Percentiles rank a stretch among this genome's conserved stretches.
These are phyloP conservation scores for Hypocreales sp. DNA, from an alignment of 2,329 filamentous ascomycete genomes.

Conservation along the genomic window DNA sequence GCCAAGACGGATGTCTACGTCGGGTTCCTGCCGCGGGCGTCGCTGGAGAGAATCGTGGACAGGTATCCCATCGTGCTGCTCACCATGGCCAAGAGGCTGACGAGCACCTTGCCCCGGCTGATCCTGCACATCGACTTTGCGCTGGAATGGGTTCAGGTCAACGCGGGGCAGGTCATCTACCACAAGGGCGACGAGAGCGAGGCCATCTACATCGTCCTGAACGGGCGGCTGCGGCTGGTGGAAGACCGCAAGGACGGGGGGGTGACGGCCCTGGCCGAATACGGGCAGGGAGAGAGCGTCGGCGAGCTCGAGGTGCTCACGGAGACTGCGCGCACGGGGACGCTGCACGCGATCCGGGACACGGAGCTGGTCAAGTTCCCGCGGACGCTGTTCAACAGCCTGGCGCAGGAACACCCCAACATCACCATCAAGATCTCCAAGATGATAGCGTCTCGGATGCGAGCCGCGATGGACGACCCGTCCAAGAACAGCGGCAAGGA, in stretches of 20 bases:
- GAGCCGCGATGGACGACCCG: conserved; percentile 71
- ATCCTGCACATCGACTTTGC: conserved; percentile 97
- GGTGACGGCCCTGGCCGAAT: conserved; percentile 79
- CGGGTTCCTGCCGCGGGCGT: conserved; percentile 74
- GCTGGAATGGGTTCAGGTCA: conserved; percentile 94
- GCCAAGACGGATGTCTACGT: conserved; percentile 98
- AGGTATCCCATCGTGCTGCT: conserved; percentile 81
- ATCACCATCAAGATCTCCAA: conserved; percentile 99
- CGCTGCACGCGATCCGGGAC: conserved; percentile 87
- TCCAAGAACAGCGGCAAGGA: conserved; percentile 52
- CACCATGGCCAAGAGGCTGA: conserved; percentile 91
- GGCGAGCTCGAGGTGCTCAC: conserved; percentile 95
- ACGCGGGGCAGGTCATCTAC: conserved; percentile 86
- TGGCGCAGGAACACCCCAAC: conserved; percentile 90
- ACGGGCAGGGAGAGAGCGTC: conserved; percentile 92
- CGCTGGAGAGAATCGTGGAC: conserved; percentile 84
- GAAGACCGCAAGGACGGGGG: conserved; percentile 68
- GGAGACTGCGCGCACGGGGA: conserved; percentile 79
- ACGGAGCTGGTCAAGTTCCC: conserved; percentile 95
- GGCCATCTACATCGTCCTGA: conserved; percentile 94
- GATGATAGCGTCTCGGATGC: conserved; percentile 92
- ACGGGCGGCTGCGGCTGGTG: conserved; percentile 75
- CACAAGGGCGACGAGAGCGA: conserved; percentile 92
- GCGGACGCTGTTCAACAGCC: conserved; percentile 89
- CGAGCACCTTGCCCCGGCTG: conserved; percentile 71